Conservation (phyloP, 306 rosid genomes). For the Rosa rugosa region DNA sequence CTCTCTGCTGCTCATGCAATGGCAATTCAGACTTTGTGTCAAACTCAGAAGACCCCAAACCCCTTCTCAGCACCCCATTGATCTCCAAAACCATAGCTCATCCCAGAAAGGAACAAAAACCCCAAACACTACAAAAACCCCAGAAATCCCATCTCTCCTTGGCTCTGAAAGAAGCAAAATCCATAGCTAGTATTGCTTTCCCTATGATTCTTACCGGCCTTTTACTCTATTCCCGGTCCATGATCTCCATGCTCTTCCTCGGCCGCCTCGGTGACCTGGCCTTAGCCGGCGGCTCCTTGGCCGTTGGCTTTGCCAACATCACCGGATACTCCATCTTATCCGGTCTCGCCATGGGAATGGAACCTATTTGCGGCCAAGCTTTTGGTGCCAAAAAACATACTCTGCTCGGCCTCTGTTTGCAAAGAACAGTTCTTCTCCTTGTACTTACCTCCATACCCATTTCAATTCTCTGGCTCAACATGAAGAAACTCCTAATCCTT, state of each 20-base stretch:
- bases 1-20: constrained; percentile 8
- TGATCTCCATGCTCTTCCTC: constrained; percentile 90
- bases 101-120: constrained; percentile 1
- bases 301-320: constrained; percentile 83
- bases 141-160: constrained; percentile 34
- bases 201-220: constrained; percentile 88
- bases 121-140: constrained; percentile 4
- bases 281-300: constrained; percentile 87
- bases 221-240: constrained; percentile 71
- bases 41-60: neutral
- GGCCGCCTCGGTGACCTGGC: constrained; percentile 77
- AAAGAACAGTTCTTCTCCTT: constrained; percentile 66
- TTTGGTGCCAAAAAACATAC: constrained; percentile 68
- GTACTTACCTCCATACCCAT: constrained; percentile 64
- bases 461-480: constrained; percentile 70
- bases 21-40: constrained; percentile 19
- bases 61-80: constrained; percentile 25
- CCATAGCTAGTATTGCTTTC: constrained; percentile 57
- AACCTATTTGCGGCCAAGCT: constrained; percentile 87
- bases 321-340: constrained; percentile 90
- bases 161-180: constrained; percentile 39
- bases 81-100: constrained; percentile 27
- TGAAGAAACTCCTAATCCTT: constrained; percentile 57
- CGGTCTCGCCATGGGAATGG: constrained; percentile 93
- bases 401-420: constrained; percentile 73